A percentile compares a stretch with the other conserved stretches of the same genome.
These are phyloP conservation scores for Phaeosphaeria sp. DNA, from an alignment of 2,329 filamentous ascomycete genomes.

Conservation along the genomic window DNA sequence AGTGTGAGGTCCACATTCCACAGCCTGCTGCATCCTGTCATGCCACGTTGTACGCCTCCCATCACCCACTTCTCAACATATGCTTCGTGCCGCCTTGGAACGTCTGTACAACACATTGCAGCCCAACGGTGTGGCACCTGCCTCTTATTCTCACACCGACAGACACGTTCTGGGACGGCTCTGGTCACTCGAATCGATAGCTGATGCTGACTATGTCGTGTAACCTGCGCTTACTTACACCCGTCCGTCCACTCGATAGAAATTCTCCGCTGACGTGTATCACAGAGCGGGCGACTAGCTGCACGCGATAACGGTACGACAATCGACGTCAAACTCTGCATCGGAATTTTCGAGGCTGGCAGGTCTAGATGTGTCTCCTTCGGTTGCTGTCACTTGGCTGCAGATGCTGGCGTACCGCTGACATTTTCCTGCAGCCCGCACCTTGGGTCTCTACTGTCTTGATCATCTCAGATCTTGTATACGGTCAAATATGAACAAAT, in stretches of 20 bases:
- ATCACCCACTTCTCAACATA: not conserved
- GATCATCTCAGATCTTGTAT: not conserved
- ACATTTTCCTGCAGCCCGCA: too few relatives aligned
- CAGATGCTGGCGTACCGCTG: too few relatives aligned
- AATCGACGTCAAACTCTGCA: slow-evolving; percentile 6
- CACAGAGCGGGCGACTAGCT: not conserved
- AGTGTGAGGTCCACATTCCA: not conserved
- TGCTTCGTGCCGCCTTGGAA: not conserved
- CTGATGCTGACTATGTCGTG: not conserved
- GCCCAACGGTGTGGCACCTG: not conserved
- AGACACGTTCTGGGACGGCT: too few relatives aligned
- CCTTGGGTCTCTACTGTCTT: too few relatives aligned
- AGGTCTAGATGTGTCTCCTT: not conserved
- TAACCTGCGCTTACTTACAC: slow-evolving; percentile 3
- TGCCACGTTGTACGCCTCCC: not conserved
- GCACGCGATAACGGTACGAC: slow-evolving; percentile 11
- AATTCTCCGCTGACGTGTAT: slow-evolving; percentile 4
- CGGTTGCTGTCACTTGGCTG: not conserved
- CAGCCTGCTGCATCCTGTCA: not conserved
- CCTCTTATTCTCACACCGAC: not conserved
- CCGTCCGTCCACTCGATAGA: slow-evolving; percentile 1
- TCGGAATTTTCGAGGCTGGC: slow-evolving; percentile 2
- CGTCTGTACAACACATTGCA: not conserved
- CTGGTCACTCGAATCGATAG: not conserved
- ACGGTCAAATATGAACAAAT: too few relatives aligned